Conservation (phyloP, 202 grass and related monocot genomes). For the Panicum hallii region DNA sequence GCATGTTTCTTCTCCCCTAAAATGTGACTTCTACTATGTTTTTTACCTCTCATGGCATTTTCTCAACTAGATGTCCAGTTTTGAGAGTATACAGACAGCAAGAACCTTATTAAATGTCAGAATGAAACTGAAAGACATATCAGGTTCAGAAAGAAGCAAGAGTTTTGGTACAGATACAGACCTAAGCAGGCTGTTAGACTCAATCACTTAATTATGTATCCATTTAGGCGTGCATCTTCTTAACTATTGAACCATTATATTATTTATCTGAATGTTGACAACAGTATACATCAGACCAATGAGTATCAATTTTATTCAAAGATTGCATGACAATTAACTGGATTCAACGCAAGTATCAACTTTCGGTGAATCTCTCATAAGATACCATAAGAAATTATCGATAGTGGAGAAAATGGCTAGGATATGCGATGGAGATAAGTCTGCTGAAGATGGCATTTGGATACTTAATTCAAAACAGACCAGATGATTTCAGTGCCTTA, state of each 20-base stretch:
- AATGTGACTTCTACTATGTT: conserved; percentile 11
- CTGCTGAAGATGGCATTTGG: not conserved
- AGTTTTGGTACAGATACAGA: conserved; percentile 2
- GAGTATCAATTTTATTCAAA: conserved; percentile 14
- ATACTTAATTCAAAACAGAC: conserved; percentile 17
- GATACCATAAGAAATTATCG: not conserved
- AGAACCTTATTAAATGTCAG: conserved; percentile 11
- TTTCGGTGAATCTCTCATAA: not conserved
- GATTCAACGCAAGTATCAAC: conserved; percentile 16
- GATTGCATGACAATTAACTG: not conserved
- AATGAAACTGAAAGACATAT: not conserved
- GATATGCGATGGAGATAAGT: not conserved
- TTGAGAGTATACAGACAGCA: not conserved
- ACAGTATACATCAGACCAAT: conserved; percentile 18
- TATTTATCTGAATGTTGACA: conserved; percentile 8
- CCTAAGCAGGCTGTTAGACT: not conserved
- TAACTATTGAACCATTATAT: not conserved
- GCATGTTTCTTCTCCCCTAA: not conserved
- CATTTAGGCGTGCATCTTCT: not conserved
- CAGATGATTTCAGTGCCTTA: not conserved
- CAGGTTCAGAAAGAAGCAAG: not conserved
- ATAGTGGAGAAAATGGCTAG: not conserved
- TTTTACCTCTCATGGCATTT: not conserved
- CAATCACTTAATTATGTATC: not conserved
- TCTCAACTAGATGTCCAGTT: conserved; percentile 34